Base-by-base conservation (phyloP, 2,329 filamentous ascomycete species). In the Fusarium keratoplasticum region DNA sequence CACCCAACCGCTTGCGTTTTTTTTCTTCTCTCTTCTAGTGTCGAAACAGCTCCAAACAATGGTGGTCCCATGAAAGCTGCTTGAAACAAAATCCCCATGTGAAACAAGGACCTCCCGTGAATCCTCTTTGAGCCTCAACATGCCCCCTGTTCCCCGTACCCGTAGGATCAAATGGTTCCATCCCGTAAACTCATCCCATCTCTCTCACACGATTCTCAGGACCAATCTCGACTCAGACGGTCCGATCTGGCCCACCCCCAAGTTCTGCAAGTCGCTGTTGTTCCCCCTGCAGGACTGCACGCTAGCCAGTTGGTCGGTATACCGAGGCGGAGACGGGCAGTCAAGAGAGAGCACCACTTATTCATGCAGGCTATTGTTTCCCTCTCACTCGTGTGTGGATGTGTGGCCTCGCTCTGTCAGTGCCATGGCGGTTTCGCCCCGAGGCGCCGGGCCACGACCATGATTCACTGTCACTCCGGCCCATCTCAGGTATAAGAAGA, bases 391-490 rank as follows among this genome's bases (percentile, higher is more conserved):
- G 11, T 44, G 20, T 44, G 40, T 44, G 40, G 14, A 36, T 22
- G 40, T 44, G 40, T 44, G 40, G 40, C 20, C 40, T 60, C 47
- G 59, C 42, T 47, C 13, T 42, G 42, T 16, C 29, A 40, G n/a
- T 29, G 14, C 18, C 14, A 44, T 42, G 61, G 13, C 35, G 33
- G 66, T 62, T 42, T 63, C 58, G 47, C 44, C 29, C 16, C 29
- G 29, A 31, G 22, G 52, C 14, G 16, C 27, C 16, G 29, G 27
- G n/a, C 27, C 20, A 62, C 44, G 61, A 35, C 52, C 52, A 36
- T 75, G 64, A 72, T 64, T 74, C 71, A 74, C 14, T 33, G 57
- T 55, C 71, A 66, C 67, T 50, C 36, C 14, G 11, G 6, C 13
- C 40, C 42, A 55, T 62, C 29, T 50, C 50, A 29, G 42, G 38